phyloP scores from a whole-genome alignment of 2,329 filamentous ascomycete species.

The Bipolaris victoriae region DNA sequence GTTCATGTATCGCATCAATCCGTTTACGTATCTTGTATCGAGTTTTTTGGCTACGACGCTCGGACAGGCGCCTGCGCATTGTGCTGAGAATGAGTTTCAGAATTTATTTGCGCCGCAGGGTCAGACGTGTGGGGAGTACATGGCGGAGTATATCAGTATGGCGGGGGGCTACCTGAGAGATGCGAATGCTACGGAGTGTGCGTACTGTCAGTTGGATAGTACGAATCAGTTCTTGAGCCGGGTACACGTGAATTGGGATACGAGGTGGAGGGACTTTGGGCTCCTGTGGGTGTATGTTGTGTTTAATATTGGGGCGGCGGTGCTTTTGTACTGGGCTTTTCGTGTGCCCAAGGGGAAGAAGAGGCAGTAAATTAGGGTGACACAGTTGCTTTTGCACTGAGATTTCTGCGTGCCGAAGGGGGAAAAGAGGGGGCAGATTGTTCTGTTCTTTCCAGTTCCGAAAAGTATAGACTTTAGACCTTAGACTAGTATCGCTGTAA shows the following conservation, averaged over 20 bases:
- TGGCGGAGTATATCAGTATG: constrained; percentile 50
- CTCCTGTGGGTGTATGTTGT: constrained; percentile 59
- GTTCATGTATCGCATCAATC: constrained; percentile 75
- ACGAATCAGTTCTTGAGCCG: constrained; percentile 57
- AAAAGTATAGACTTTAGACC: no score
- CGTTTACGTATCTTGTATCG: constrained; percentile 70
- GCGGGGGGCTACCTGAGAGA: constrained; percentile 54
- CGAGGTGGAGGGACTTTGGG: constrained; percentile 66
- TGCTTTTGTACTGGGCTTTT: constrained; percentile 60
- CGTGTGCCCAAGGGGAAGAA: constrained; percentile 58
- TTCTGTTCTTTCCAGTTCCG: no score
- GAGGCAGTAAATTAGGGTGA: constrained; percentile 27
- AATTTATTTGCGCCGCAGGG: constrained; percentile 48
- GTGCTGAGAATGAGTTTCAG: constrained; percentile 51
- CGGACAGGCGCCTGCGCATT: constrained; percentile 56
- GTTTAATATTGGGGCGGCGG: constrained; percentile 57
- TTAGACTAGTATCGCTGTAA: no score
- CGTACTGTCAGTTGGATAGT: constrained; percentile 55
- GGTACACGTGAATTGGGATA: constrained; percentile 51
- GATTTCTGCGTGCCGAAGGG: no score
- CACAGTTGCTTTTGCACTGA: no score
- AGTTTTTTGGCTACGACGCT: constrained; percentile 62
- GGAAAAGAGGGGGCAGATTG: no score
- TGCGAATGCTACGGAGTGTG: constrained; percentile 51
- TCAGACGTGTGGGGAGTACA: constrained; percentile 53